Conservation (phyloP, 2,329 filamentous ascomycete genomes). For the Alternaria burnsii region DNA sequence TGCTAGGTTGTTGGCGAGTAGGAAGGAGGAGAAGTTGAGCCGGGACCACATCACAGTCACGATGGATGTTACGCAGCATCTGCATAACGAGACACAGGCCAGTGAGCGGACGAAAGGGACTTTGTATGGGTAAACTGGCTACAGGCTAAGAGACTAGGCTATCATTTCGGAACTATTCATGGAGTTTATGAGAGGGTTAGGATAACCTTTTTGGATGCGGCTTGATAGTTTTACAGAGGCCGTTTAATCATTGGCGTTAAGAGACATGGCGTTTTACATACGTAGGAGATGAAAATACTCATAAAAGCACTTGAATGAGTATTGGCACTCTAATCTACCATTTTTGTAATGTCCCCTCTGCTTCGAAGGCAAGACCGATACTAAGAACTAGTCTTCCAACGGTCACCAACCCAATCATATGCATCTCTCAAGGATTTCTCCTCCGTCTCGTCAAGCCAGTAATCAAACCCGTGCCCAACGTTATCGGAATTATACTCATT, state of each 20-base stretch:
- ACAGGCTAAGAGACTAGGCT: fast-evolving
- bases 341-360: too few relatives aligned
- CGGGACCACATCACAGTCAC: constrained; percentile 47
- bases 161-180: too few relatives aligned
- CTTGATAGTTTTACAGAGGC: not conserved
- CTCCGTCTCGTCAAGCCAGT: not conserved
- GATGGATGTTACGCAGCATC: constrained; percentile 51
- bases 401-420: not conserved
- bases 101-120: constrained; percentile 40
- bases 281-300: too few relatives aligned
- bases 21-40: constrained; percentile 39
- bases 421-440: not conserved
- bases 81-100: constrained; percentile 50
- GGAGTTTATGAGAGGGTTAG: not conserved
- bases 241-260: not conserved
- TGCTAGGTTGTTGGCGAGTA: constrained; percentile 36
- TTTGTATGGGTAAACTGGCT: constrained; percentile 1
- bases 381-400: too few relatives aligned
- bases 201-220: too few relatives aligned
- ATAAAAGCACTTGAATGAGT: too few relatives aligned
- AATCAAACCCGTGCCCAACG: not conserved
- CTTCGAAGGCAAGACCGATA: too few relatives aligned
- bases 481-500: too few relatives aligned
- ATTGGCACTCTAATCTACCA: too few relatives aligned
- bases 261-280: not conserved